Conservation (phyloP, 306 rosid genomes). For the Ziziphus jujuba region DNA sequence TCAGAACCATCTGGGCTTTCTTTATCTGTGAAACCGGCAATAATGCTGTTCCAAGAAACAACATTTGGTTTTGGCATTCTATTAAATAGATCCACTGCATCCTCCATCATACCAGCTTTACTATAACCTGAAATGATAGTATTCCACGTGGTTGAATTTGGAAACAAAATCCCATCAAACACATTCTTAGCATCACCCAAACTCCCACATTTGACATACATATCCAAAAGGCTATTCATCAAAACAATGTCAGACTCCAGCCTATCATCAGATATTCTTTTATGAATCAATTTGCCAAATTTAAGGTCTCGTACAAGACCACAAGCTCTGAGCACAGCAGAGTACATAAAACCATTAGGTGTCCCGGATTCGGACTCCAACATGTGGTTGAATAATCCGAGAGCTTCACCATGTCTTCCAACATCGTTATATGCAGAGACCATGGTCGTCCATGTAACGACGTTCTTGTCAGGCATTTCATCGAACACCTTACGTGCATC, state of each 20-base stretch:
- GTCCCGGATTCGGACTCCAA: slow-evolving; percentile 40
- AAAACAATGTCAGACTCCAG: slow-evolving; percentile 64
- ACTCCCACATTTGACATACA: slow-evolving; percentile 83
- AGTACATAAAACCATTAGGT: slow-evolving; percentile 70
- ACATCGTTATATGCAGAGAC: slow-evolving; percentile 57
- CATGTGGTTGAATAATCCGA: slow-evolving; percentile 49
- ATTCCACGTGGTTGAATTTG: slow-evolving; percentile 63
- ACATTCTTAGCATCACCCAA: slow-evolving; percentile 59
- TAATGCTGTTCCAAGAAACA: slow-evolving; percentile 76
- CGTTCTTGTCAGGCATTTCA: slow-evolving; percentile 60
- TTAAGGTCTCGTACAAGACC: slow-evolving; percentile 48
- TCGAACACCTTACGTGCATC: slow-evolving; percentile 67
- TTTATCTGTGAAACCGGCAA: slow-evolving; percentile 65
- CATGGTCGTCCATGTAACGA: slow-evolving; percentile 78
- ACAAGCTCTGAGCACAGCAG: slow-evolving; percentile 84
- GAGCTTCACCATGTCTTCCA: slow-evolving; percentile 60
- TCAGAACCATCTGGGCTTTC: slow-evolving; percentile 45
- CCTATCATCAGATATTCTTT: slow-evolving; percentile 31
- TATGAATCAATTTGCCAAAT: slow-evolving; percentile 58
- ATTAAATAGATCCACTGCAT: slow-evolving; percentile 58
- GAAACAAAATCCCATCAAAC: slow-evolving; percentile 41
- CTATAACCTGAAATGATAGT: slow-evolving; percentile 57
- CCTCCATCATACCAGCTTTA: slow-evolving; percentile 55
- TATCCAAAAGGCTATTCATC: slow-evolving; percentile 86
- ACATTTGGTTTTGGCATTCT: slow-evolving; percentile 61